phyloP scores from a whole-genome alignment of 176 grass and related monocot genomes.

The Ensete ventricosum region DNA sequence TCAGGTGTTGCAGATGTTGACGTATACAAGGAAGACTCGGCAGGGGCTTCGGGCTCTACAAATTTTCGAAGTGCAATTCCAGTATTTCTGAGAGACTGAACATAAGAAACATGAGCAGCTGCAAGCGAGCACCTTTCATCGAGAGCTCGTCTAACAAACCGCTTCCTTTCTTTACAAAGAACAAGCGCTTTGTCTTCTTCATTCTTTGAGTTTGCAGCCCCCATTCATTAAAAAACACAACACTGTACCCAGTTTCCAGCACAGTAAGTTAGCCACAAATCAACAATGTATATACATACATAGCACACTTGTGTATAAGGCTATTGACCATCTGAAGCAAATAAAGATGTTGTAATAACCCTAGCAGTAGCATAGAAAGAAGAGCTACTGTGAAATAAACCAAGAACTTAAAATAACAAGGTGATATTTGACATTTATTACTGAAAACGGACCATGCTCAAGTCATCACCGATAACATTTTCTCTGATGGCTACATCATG shows the following conservation, averaged over 20 bases:
- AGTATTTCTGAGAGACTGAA: constrained; percentile 74
- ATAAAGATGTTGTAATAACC: background rate
- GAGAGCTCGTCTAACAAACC: constrained; percentile 73
- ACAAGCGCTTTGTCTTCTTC: constrained; percentile 79
- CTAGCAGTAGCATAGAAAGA: background rate
- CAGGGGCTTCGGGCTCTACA: constrained; percentile 42
- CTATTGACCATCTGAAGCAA: background rate
- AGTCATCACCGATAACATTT: too few species aligned
- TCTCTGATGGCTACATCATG: too few species aligned
- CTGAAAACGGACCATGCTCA: too few species aligned
- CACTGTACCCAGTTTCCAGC: constrained; percentile 1
- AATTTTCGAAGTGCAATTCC: constrained; percentile 78
- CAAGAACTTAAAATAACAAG: background rate
- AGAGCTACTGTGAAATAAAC: background rate
- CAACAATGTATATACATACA: background rate
- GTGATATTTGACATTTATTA: too few species aligned
- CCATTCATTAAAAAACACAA: constrained; percentile 33
- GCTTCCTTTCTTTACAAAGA: constrained; percentile 82
- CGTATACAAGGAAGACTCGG: constrained; percentile 50
- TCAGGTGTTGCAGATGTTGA: constrained; percentile 63
- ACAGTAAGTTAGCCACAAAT: constrained; percentile 6
- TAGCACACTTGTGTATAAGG: background rate
- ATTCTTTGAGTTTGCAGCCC: constrained; percentile 39
- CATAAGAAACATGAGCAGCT: constrained; percentile 65
- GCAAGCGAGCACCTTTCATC: constrained; percentile 83